Conservation (phyloP, 768 basidiomycete genomes). For the Porpolomopsis calyptriformis region DNA sequence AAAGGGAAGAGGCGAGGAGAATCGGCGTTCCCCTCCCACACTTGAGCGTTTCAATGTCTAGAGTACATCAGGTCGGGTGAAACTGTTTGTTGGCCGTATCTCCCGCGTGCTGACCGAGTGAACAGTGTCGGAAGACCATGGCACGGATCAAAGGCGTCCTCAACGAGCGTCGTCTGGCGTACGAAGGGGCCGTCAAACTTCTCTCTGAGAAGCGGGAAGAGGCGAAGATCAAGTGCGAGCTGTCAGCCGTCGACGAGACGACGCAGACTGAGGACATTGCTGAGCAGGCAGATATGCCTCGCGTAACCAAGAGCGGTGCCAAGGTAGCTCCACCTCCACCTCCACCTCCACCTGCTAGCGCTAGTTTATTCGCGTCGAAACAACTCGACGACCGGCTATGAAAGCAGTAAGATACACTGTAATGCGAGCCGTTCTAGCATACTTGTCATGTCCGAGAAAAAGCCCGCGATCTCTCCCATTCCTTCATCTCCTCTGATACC, state of each 20-base stretch:
- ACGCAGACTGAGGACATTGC: background rate
- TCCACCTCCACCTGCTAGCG: too few species aligned
- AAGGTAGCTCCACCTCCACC: too few species aligned
- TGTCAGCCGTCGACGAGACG: background rate
- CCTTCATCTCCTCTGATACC: slow-evolving; percentile 59
- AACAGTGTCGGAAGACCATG: slow-evolving; percentile 86
- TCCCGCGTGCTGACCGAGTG: slow-evolving; percentile 3
- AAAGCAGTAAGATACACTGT: background rate
- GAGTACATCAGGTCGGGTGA: slow-evolving; percentile 36
- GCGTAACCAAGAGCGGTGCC: too few species aligned
- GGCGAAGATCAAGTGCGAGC: background rate
- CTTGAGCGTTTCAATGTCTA: slow-evolving; percentile 23
- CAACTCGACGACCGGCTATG: background rate
- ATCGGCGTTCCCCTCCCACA: slow-evolving; percentile 32
- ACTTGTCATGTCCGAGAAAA: slow-evolving; percentile 12
- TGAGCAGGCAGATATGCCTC: background rate
- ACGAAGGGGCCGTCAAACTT: slow-evolving; percentile 54
- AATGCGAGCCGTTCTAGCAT: background rate
- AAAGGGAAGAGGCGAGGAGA: slow-evolving; percentile 67
- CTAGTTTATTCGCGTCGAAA: too few species aligned
- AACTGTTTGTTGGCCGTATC: background rate
- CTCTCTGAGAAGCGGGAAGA: slow-evolving; percentile 10
- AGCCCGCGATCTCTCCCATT: slow-evolving; percentile 38
- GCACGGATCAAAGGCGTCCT: slow-evolving; percentile 90
- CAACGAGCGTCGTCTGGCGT: slow-evolving; percentile 81